phyloP scores from a whole-genome alignment of 2,329 filamentous ascomycete species.

The Kalmusia sp. region DNA sequence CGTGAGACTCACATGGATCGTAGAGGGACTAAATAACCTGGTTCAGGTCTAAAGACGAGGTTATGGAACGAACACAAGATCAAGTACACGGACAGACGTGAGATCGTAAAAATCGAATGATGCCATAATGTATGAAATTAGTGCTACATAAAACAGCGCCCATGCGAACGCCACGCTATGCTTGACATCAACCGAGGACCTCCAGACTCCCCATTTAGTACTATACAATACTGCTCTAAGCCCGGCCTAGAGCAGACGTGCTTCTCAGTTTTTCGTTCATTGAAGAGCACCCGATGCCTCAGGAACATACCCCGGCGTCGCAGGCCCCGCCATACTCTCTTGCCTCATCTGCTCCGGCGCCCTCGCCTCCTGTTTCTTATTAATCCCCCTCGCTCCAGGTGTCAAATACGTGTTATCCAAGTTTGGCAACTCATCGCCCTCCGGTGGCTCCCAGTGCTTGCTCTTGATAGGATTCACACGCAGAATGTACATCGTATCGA shows the following conservation, averaged over 20 bases:
- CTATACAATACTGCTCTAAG: not conserved
- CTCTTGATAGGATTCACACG: constrained; percentile 70
- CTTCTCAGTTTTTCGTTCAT: not conserved
- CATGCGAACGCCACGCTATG: too few species aligned
- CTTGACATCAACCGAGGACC: too few species aligned
- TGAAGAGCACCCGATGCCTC: not conserved
- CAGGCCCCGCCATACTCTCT: constrained; percentile 21
- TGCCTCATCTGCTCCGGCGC: constrained; percentile 30
- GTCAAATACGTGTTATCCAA: constrained; percentile 43
- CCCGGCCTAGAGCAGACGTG: not conserved
- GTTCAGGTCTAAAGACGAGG: too few species aligned
- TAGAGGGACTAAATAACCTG: too few species aligned
- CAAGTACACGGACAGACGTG: too few species aligned
- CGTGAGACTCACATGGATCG: too few species aligned
- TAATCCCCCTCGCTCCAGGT: constrained; percentile 42
- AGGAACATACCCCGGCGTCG: not conserved
- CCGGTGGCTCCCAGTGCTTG: constrained; percentile 55
- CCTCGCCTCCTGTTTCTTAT: constrained; percentile 41
- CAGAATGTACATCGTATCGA: constrained; percentile 75
- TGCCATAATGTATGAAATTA: too few species aligned
- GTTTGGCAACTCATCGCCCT: constrained; percentile 42
- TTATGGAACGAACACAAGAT: too few species aligned
- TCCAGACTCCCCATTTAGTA: too few species aligned
- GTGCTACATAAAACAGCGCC: too few species aligned
- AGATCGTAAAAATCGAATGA: too few species aligned